Conservation (phyloP, 78 protist genomes). For the Andalucia godoyi region DNA sequence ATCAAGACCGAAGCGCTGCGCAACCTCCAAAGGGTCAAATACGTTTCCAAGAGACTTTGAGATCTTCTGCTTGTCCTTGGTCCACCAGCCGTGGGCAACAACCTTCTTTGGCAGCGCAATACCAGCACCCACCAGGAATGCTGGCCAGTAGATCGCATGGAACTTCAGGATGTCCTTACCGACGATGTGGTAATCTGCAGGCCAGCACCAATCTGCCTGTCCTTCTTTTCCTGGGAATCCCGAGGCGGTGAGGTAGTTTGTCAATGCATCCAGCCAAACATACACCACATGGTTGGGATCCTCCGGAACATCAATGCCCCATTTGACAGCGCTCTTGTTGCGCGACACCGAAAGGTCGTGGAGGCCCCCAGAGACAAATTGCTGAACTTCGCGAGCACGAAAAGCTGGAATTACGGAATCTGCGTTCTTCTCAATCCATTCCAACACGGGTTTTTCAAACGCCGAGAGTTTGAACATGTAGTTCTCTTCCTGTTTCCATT, state of each 20-base stretch:
- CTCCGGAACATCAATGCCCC: slow-evolving; percentile 90
- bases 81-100: slow-evolving; percentile 81
- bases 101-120: slow-evolving; percentile 39
- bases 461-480: slow-evolving; percentile 38
- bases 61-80: slow-evolving; percentile 69
- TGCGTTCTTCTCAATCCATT: slow-evolving; percentile 19
- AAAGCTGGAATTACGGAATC: slow-evolving; percentile 27
- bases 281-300: slow-evolving; percentile 62
- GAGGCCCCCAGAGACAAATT: background rate
- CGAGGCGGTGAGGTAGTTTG: slow-evolving; percentile 79
- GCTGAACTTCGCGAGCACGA: slow-evolving; percentile 29
- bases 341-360: slow-evolving; percentile 67
- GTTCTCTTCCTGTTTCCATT: slow-evolving; percentile 17
- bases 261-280: slow-evolving; percentile 96
- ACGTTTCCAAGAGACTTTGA: slow-evolving; percentile 54
- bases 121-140: slow-evolving; percentile 63
- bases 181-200: slow-evolving; percentile 62
- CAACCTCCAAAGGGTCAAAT: slow-evolving; percentile 38
- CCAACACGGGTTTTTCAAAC: slow-evolving; percentile 17
- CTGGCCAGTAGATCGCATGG: slow-evolving; percentile 92
- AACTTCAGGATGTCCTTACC: slow-evolving; percentile 93
- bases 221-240: slow-evolving; percentile 24
- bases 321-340: slow-evolving; percentile 21
- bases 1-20: slow-evolving; percentile 56
- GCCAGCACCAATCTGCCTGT: slow-evolving; percentile 16